phyloP scores from a whole-genome alignment of 176 grass and related monocot species.

The Calamus simplicifolius region DNA sequence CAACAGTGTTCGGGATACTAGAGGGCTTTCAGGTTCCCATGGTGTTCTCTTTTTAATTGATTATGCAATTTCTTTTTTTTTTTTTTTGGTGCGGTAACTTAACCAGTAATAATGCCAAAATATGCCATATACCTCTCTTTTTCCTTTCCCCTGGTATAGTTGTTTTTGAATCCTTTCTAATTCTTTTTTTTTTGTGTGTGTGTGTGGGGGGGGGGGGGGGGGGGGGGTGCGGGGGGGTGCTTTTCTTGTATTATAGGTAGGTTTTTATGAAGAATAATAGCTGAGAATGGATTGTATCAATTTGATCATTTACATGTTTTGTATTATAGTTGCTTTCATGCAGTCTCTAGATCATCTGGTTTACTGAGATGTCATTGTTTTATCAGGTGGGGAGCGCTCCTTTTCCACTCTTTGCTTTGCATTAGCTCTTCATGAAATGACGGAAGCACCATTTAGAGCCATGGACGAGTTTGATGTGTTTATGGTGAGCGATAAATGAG shows the following conservation, averaged over 20 bases:
- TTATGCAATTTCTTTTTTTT: neutral
- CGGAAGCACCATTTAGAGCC: conserved; percentile 89
- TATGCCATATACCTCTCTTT: too few relatives aligned
- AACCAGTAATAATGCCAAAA: too few relatives aligned
- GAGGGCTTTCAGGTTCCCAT: conserved; percentile 85
- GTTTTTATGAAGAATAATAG: too few relatives aligned
- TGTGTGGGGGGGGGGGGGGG: too few relatives aligned
- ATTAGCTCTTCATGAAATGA: conserved; percentile 98
- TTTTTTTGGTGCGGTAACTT: neutral
- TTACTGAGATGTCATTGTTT: neutral
- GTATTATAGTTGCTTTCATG: too few relatives aligned
- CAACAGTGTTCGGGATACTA: conserved; percentile 72
- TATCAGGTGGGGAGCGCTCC: conserved; percentile 75
- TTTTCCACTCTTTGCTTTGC: conserved; percentile 97
- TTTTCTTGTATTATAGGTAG: neutral
- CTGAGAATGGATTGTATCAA: too few relatives aligned
- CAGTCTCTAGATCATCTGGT: too few relatives aligned
- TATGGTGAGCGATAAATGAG: conserved; percentile 44
- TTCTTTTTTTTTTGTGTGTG: too few relatives aligned
- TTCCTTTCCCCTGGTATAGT: too few relatives aligned
- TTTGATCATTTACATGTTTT: too few relatives aligned
- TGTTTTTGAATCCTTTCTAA: neutral
- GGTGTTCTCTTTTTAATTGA: neutral
- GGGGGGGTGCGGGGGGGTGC: too few relatives aligned
- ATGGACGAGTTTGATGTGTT: conserved; percentile 99